Evolutionary conservation across 805 yeast species (phyloP).

Genomic region (Wickerhamomyces subpelliculosus): DNA sequence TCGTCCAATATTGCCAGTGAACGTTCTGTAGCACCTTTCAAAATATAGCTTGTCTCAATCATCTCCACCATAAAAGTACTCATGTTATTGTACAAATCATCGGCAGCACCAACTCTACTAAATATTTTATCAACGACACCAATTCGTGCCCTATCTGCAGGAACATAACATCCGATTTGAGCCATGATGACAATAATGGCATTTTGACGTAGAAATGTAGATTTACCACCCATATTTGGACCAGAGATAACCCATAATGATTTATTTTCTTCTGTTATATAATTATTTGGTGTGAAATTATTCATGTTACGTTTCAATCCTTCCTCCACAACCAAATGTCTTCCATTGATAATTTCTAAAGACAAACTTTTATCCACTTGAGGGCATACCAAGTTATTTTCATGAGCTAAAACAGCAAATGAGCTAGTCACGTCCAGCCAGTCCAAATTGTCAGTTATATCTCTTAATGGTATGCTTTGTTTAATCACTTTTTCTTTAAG

Average conservation of each 20-base stretch:
- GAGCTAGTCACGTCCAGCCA: slow-evolving; percentile 66
- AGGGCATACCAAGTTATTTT: slow-evolving; percentile 63
- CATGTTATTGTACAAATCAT: slow-evolving; percentile 89
- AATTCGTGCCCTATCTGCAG: slow-evolving; percentile 69
- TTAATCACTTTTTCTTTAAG: slow-evolving; percentile 42
- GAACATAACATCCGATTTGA: slow-evolving; percentile 86
- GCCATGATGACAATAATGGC: slow-evolving; percentile 85
- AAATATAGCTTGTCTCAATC: slow-evolving; percentile 85
- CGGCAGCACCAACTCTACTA: slow-evolving; percentile 97
- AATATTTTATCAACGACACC: slow-evolving; percentile 85
- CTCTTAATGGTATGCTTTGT: slow-evolving; percentile 39
- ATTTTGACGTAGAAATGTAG: slow-evolving; percentile 83
- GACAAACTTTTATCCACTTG: slow-evolving; percentile 39
- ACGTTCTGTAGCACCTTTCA: slow-evolving; percentile 68
- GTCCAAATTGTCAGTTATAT: slow-evolving; percentile 47
- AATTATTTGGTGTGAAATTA: slow-evolving; percentile 79
- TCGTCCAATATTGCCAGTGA: slow-evolving; percentile 92
- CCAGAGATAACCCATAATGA: slow-evolving; percentile 82
- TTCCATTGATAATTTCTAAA: slow-evolving; percentile 53
- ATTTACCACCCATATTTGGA: slow-evolving; percentile 97
- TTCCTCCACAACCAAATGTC: slow-evolving; percentile 84
- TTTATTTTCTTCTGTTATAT: slow-evolving; percentile 43
- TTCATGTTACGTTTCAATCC: slow-evolving; percentile 34
- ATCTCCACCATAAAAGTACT: slow-evolving; percentile 96
- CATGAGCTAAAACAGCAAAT: slow-evolving; percentile 66